These are phyloP conservation scores for Odontarrhena argentea DNA, from an alignment of 345 rosid genomes.

Conservation along the genomic window DNA sequence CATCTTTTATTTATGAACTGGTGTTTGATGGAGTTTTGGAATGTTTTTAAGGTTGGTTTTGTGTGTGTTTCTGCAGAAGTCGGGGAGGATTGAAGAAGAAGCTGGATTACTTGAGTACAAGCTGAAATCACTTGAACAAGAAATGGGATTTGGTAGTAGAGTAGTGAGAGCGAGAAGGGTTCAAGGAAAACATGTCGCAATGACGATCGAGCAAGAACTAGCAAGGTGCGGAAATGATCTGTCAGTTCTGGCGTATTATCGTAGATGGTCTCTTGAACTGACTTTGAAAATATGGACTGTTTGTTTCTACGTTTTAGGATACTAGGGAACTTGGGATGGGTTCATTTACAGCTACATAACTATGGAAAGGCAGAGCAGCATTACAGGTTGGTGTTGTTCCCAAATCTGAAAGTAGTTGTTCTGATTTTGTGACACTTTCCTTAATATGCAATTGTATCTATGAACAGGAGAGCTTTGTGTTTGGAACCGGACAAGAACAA, in stretches of 20 bases:
- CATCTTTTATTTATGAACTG: background rate
- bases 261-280: background rate
- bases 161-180: conserved; percentile 60
- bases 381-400: conserved; percentile 53
- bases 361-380: conserved; percentile 74
- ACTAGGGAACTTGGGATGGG: conserved; percentile 89
- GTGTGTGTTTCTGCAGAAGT: conserved; percentile 50
- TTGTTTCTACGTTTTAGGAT: conserved; percentile 47
- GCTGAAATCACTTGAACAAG: conserved; percentile 64
- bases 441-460: background rate
- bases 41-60: background rate
- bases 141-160: conserved; percentile 54
- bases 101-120: conserved; percentile 69
- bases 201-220: conserved; percentile 70
- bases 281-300: background rate
- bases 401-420: background rate
- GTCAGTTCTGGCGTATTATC: background rate
- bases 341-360: conserved; percentile 68
- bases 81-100: conserved; percentile 82
- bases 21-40: conserved; percentile 14
- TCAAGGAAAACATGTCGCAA: conserved; percentile 71
- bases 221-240: conserved; percentile 48
- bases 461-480: conserved; percentile 60
- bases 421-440: background rate
- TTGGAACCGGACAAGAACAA: conserved; percentile 73